Evolutionary conservation across 148 eudicot species (phyloP).

Genomic region (Persicaria maculosa): DNA sequence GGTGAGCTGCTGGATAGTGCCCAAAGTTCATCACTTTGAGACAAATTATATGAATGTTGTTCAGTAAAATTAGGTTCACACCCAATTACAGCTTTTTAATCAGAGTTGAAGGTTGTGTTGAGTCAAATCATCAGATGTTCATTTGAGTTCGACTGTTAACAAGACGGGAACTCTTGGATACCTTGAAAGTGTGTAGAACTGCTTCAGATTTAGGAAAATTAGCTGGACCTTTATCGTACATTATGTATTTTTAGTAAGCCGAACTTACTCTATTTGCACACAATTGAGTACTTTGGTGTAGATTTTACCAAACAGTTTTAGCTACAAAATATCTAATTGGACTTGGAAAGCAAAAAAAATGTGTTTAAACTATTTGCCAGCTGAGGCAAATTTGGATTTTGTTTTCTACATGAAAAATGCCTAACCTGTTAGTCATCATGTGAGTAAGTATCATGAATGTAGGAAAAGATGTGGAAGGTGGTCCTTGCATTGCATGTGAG

Average conservation of each 20-base stretch:
- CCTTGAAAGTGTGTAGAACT: background rate
- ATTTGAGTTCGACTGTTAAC: background rate
- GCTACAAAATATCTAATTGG: background rate
- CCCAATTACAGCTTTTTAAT: too few species aligned
- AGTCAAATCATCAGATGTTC: background rate
- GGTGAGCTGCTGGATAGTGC: background rate
- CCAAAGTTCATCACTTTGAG: background rate
- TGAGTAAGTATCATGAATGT: background rate
- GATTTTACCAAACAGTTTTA: background rate
- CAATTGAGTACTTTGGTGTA: background rate
- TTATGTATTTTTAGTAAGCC: background rate
- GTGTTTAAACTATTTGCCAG: background rate
- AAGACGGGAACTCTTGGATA: background rate
- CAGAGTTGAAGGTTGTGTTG: background rate
- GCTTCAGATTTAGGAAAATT: background rate
- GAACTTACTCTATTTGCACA: background rate
- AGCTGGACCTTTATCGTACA: background rate
- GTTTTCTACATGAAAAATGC: too few species aligned
- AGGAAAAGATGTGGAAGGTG: background rate
- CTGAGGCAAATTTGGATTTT: background rate
- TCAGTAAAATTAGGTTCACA: background rate
- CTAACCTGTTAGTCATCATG: background rate
- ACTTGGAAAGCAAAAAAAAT: background rate
- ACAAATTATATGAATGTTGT: background rate
- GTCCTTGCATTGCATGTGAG: background rate